Percentiles rank a stretch among this genome's conserved stretches.
Evolutionary conservation across 306 rosid species (phyloP).

Genomic region (Amphicarpaea edgeworthii): DNA sequence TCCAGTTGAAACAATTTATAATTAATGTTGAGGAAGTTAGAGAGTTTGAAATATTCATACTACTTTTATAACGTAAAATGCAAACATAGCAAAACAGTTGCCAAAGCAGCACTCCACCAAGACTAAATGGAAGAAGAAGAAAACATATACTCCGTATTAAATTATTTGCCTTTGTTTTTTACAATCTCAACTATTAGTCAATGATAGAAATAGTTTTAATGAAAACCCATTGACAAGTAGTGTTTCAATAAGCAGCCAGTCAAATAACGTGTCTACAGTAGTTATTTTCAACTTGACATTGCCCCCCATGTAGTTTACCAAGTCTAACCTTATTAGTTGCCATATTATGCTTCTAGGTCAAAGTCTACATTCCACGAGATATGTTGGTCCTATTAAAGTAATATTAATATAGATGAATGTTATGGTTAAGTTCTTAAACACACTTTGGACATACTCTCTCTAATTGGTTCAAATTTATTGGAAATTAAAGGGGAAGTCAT

Average conservation of each 20-base stretch:
- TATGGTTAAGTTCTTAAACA: too few species aligned
- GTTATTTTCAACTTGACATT: conserved; percentile 10
- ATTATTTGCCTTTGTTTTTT: neutral
- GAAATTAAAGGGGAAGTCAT: too few species aligned
- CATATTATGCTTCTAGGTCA: conserved; percentile 30
- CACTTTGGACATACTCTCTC: too few species aligned
- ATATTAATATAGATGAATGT: too few species aligned
- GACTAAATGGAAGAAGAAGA: neutral
- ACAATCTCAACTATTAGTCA: conserved; percentile 34
- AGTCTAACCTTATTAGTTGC: conserved; percentile 1
- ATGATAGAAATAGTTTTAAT: conserved; percentile 8
- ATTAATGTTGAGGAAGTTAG: neutral
- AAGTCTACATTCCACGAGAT: conserved; percentile 21
- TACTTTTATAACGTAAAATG: conserved; percentile 6
- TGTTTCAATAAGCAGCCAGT: neutral
- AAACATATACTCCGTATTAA: neutral
- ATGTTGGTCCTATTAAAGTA: too few species aligned
- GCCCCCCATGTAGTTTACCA: conserved; percentile 4
- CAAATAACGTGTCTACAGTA: neutral
- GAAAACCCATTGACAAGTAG: conserved; percentile 1
- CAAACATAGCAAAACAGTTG: neutral
- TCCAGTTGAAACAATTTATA: neutral
- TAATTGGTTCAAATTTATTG: too few species aligned
- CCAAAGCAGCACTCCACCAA: neutral
- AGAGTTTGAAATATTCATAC: conserved; percentile 3